Evolutionary conservation across 768 basidiomycete species (phyloP).

Genomic region (Podaxis carcinomalis): DNA sequence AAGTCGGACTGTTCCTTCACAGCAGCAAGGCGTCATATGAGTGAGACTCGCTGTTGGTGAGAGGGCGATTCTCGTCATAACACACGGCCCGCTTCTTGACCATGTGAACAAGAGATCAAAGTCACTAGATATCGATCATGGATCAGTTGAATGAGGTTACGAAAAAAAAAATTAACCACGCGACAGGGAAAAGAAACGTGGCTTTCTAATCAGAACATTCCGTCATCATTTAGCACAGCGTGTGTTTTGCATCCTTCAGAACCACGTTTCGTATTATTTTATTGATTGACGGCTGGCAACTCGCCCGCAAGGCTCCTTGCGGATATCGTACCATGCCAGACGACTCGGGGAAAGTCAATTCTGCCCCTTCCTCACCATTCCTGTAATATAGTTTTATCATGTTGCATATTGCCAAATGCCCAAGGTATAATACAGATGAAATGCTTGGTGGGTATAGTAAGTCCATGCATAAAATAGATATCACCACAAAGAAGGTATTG

Average conservation of each 20-base stretch:
- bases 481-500: slow-evolving; percentile 60
- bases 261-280: neutral
- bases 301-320: neutral
- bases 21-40: neutral
- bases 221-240: neutral
- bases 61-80: neutral
- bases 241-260: neutral
- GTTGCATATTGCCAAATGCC: neutral
- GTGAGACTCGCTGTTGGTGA: neutral
- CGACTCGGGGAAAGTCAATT: neutral
- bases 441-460: neutral
- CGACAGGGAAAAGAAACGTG: slow-evolving; percentile 5
- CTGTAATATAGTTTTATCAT: neutral
- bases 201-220: slow-evolving; percentile 12
- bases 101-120: neutral
- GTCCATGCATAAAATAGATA: slow-evolving; percentile 16
- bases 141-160: neutral
- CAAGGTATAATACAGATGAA: neutral
- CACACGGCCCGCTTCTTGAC: neutral
- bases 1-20: too few species aligned
- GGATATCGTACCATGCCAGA: neutral
- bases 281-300: neutral
- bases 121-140: neutral
- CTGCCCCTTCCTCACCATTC: neutral
- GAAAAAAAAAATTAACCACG: neutral